Evolutionary conservation across 495 filamentous ascomycete species (phyloP), one percentile per base, ranked within the genome.

Genomic region (Aspergillus coremiiformis): DNA sequence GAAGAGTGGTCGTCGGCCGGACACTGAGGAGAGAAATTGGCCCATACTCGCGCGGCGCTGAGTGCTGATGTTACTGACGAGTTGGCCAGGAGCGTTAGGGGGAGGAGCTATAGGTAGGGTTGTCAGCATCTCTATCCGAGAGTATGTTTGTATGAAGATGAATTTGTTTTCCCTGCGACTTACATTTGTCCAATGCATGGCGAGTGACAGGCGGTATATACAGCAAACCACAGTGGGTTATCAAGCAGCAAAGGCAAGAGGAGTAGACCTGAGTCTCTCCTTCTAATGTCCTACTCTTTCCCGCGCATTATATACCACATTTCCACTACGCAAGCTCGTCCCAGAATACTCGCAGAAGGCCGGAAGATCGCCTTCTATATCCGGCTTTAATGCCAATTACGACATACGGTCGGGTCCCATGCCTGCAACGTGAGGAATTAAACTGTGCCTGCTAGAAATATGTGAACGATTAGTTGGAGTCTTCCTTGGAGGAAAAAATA

Each of bases 11-110:
- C 27, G 1, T 66, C 62, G 39, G 52, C 53, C 1, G 67, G 69
- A 27, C 71, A 74, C 45, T 32, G 54, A 7, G 68, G 63, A 47
- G 67, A 68, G 66, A 71, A 74, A 46, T 63, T 65, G 55, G 69
- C 63, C 61, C 61, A 66, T 30, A 71, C 52, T 17, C 64, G 59
- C 15, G 64, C 66, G 11, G 58, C 58, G 23, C 15, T 35, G 24
- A 24, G 22, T 15, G 50, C 49, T 11, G 50, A 39, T 21, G 42
- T 22, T 44, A 66, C 56, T 32, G 66, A 43, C 17, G 51, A 45
- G 41, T 58, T 55, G 47, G 63, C 55, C 44, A 72, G 52, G 43
- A 51, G 12, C 24, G 61, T 54, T n/a, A 67, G 45, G 30, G 65
- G 51, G 9, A 51, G 35, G 42, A 51, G 9, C 27, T 41, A 24